Evolutionary conservation across 106 monocot genomes (phyloP), one percentile per base, ranked within the genome.

Genomic region (Acorus calamus): DNA sequence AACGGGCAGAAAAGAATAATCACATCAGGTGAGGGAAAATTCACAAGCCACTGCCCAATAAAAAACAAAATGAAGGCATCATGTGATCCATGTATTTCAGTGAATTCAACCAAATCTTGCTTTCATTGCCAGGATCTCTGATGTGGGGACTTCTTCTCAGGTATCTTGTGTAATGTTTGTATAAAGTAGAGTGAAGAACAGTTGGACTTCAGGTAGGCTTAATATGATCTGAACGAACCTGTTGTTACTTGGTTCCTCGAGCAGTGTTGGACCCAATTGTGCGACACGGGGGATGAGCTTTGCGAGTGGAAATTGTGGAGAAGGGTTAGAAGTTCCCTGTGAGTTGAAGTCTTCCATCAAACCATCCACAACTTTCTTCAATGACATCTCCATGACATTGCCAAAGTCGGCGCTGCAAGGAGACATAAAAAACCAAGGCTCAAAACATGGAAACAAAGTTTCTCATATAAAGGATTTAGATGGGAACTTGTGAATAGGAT

Each of bases 151-250:
- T 56, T n/a, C 4, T 9, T 12, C 13, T 9, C 50, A 67, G 56
- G 7, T 13, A 47, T 3, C 49, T 55, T 48, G 76, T 41, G 74
- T 78, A 44, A 76, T 78, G 65, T 90, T 77, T 14, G 96, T 66
- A 72, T 91, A 96, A 46, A 96, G 73, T 11, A 91, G 81, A 5
- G 90, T 87, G 76, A 72, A 87, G 69, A 96, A 96, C 47, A 87
- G 63, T 53, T 85, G 69, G 44, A 91, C 80, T 61, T 96, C 90
- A 6, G 81, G 82, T 69, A 82, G 63, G 65, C 57, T 71, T 62
- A 67, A 68, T 59, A 96, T 78, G n/a, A 44, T 69, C 54, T 79
- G 71, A 46, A 91, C 53, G 65, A 78, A 91, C 60, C 71, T 91
- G 74, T 96, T 96, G 71, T 8, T 77, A 63, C 61, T 66, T 46